Conservation (phyloP, 192 early-diverging fungal species). For the Gonapodya sp. region DNA sequence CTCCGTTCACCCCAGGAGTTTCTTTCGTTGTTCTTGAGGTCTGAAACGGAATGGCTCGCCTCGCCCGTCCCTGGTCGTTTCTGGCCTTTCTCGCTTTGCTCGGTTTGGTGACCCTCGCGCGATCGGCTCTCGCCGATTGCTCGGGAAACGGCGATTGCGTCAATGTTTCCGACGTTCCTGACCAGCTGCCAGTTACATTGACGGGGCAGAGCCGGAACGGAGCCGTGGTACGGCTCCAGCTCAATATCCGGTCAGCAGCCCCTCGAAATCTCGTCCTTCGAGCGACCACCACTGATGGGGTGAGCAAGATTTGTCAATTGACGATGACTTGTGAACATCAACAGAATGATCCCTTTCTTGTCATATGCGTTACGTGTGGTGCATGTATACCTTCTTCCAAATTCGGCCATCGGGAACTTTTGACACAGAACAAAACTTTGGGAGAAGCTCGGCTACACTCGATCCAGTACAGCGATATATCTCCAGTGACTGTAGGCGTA, state of each 20-base stretch:
- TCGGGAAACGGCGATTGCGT: too few relatives aligned
- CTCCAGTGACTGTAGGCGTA: background rate
- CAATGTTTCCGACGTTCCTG: background rate
- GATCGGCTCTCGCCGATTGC: too few relatives aligned
- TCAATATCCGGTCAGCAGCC: background rate
- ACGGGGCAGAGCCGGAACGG: background rate
- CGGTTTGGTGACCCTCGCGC: too few relatives aligned
- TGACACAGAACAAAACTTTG: background rate
- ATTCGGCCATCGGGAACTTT: background rate
- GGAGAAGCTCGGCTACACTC: background rate
- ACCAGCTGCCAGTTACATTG: background rate
- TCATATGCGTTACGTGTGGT: background rate
- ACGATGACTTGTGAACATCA: background rate
- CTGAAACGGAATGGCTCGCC: too few relatives aligned
- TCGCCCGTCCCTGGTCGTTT: too few relatives aligned
- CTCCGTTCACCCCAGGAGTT: too few relatives aligned
- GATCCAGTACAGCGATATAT: background rate
- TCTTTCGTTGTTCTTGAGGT: too few relatives aligned
- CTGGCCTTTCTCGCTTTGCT: too few relatives aligned
- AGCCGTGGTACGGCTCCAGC: background rate
- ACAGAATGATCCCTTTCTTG: background rate
- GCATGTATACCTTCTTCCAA: too few relatives aligned
- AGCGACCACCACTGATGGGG: background rate
- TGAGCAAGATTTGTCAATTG: background rate
- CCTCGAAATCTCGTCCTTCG: background rate